phyloP scores from a whole-genome alignment of 768 basidiomycete genomes.

The Phylloporus sp. region DNA sequence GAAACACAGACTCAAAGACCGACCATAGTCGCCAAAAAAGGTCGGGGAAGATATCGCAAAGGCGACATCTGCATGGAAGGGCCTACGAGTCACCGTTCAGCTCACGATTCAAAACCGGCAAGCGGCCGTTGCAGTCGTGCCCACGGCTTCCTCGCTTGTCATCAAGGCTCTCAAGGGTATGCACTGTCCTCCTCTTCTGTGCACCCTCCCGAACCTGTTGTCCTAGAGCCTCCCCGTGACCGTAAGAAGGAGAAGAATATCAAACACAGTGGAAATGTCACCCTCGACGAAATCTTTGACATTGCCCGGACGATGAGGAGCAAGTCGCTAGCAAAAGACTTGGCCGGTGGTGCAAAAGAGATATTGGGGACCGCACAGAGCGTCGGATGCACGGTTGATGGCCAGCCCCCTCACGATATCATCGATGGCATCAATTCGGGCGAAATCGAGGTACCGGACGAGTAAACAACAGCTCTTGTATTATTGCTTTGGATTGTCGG shows the following conservation, averaged over 20 bases:
- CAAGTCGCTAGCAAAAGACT: conserved; percentile 91
- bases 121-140: conserved; percentile 94
- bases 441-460: conserved; percentile 82
- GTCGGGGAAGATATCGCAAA: conserved; percentile 99
- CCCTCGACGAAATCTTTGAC: conserved; percentile 89
- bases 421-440: conserved; percentile 85
- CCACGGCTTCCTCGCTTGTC: conserved; percentile 94
- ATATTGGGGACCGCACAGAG: conserved; percentile 97
- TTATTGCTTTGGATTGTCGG: conserved; percentile 14
- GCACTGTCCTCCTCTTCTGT: conserved; percentile 18
- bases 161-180: conserved; percentile 96
- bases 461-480: conserved; percentile 46
- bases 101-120: conserved; percentile 99
- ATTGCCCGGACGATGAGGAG: conserved; percentile 94
- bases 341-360: conserved; percentile 91
- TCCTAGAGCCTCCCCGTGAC: conserved; percentile 93
- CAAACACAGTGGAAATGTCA: conserved; percentile 93
- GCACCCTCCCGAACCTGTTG: background rate
- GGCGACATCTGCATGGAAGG: conserved; percentile 97
- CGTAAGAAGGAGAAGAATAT: conserved; percentile 99
- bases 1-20: conserved; percentile 11
- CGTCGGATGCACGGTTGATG: conserved; percentile 94
- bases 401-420: conserved; percentile 87
- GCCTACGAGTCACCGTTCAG: conserved; percentile 98
- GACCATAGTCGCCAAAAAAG: conserved; percentile 92